A percentile compares a stretch with the other conserved stretches of the same genome.
These are phyloP conservation scores for Hortiboletus flavorubellus DNA, from an alignment of 768 basidiomycete genomes.

Conservation along the genomic window DNA sequence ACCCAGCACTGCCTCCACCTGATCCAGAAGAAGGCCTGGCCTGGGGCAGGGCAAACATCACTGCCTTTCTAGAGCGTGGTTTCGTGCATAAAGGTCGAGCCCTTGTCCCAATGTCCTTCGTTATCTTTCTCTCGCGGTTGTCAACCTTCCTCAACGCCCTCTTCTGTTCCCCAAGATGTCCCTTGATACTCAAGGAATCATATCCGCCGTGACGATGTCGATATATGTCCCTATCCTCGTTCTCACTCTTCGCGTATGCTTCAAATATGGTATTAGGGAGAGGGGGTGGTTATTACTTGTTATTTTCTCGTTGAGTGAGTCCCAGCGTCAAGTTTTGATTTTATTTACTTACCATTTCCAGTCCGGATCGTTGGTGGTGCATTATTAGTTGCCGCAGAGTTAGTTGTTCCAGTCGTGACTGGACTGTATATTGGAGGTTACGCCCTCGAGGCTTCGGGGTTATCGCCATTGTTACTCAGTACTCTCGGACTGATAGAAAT, in stretches of 20 bases:
- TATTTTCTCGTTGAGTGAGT: slow-evolving; percentile 56
- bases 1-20: slow-evolving; percentile 15
- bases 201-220: slow-evolving; percentile 57
- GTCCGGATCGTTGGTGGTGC: slow-evolving; percentile 58
- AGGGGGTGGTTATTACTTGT: slow-evolving; percentile 69
- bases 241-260: slow-evolving; percentile 42
- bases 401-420: slow-evolving; percentile 34
- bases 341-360: slow-evolving; percentile 23
- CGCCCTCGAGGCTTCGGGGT: slow-evolving; percentile 37
- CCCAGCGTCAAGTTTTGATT: not conserved
- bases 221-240: slow-evolving; percentile 57
- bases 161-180: slow-evolving; percentile 24
- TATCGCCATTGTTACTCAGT: slow-evolving; percentile 38
- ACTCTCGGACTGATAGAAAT: slow-evolving; percentile 36
- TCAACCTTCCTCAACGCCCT: not conserved
- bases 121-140: not conserved
- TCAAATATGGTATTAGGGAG: slow-evolving; percentile 56
- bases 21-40: not conserved
- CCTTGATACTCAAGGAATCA: slow-evolving; percentile 43
- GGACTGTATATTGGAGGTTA: slow-evolving; percentile 53
- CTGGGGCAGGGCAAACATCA: slow-evolving; percentile 4
- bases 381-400: slow-evolving; percentile 54
- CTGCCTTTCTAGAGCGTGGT: slow-evolving; percentile 16
- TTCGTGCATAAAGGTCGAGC: slow-evolving; percentile 19
- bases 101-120: not conserved